These are phyloP conservation scores for Chimonanthus praecox DNA, from an alignment of 164 flowering plant genomes.

Conservation along the genomic window DNA sequence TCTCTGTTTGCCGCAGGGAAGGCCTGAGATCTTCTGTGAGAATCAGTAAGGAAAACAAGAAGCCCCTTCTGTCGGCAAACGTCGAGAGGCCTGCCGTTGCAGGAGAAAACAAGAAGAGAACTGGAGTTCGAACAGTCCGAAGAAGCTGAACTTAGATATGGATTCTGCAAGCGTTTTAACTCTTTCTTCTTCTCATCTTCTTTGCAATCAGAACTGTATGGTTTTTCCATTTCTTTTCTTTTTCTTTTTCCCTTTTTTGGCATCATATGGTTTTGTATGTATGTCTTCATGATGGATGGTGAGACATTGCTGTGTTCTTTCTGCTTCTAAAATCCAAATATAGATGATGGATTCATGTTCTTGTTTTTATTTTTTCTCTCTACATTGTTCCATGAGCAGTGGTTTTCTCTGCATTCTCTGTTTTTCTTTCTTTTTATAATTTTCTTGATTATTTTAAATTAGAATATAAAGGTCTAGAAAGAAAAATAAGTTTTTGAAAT, in stretches of 20 bases:
- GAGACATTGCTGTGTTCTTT: too few relatives aligned
- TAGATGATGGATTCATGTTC: too few relatives aligned
- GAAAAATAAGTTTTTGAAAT: too few relatives aligned
- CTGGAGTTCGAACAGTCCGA: slow-evolving; percentile 17
- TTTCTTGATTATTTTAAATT: too few relatives aligned
- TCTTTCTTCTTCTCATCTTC: not conserved
- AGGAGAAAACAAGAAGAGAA: slow-evolving; percentile 24
- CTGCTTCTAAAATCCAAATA: too few relatives aligned
- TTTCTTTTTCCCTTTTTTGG: not conserved
- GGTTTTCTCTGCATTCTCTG: too few relatives aligned
- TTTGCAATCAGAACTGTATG: not conserved
- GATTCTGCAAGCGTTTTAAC: not conserved
- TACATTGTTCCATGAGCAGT: too few relatives aligned
- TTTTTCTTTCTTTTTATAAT: too few relatives aligned
- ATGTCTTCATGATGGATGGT: too few relatives aligned
- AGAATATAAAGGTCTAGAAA: too few relatives aligned
- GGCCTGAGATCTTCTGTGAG: slow-evolving; percentile 54
- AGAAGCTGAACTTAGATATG: slow-evolving; percentile 17
- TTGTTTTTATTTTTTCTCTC: too few relatives aligned
- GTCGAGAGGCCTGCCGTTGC: slow-evolving; percentile 17
- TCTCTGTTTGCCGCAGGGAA: slow-evolving; percentile 24
- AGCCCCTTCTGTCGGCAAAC: slow-evolving; percentile 29
- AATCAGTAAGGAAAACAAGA: slow-evolving; percentile 63
- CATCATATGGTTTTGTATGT: too few relatives aligned
- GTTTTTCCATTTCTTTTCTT: not conserved